Percentiles rank a stretch among this genome's conserved stretches.
phyloP scores from a whole-genome alignment of 257 asterid genomes.

The Scutellaria barbata region DNA sequence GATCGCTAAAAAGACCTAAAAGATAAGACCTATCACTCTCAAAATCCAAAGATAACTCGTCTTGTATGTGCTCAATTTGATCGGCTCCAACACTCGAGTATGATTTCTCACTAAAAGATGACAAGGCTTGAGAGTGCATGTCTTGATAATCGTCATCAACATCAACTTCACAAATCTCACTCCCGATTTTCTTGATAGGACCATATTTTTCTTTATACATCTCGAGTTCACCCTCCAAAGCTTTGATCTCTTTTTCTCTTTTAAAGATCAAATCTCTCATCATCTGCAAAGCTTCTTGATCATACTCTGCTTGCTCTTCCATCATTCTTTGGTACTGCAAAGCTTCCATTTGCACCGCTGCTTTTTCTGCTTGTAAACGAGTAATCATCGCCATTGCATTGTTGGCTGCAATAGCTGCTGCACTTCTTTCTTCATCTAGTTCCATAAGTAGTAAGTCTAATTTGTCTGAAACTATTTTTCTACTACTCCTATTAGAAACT shows the following conservation, averaged over 20 bases:
- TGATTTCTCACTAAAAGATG: conserved; percentile 54
- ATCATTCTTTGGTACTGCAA: conserved; percentile 86
- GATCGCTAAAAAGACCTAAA: conserved; percentile 52
- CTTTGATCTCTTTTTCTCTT: conserved; percentile 69
- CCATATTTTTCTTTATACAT: conserved; percentile 64
- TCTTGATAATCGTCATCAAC: conserved; percentile 75
- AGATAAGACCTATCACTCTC: conserved; percentile 64
- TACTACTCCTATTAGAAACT: conserved; percentile 43
- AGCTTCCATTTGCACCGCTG: conserved; percentile 89
- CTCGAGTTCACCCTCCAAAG: conserved; percentile 61
- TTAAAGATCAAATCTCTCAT: conserved; percentile 65
- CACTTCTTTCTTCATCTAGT: conserved; percentile 90
- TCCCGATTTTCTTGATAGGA: conserved; percentile 51
- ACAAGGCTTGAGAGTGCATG: conserved; percentile 55
- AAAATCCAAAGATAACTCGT: conserved; percentile 57
- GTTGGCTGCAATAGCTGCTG: conserved; percentile 85
- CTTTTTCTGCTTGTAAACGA: conserved; percentile 80
- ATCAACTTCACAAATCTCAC: conserved; percentile 78
- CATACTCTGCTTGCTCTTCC: conserved; percentile 92
- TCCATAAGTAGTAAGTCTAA: conserved; percentile 55
- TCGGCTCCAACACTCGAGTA: conserved; percentile 40
- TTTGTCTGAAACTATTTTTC: conserved; percentile 43
- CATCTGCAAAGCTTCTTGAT: conserved; percentile 75
- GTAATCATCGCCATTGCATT: conserved; percentile 98
- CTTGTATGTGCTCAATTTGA: conserved; percentile 42